phyloP scores from a whole-genome alignment of 192 early-diverging fungal species.

The Coemansia pectinata region DNA sequence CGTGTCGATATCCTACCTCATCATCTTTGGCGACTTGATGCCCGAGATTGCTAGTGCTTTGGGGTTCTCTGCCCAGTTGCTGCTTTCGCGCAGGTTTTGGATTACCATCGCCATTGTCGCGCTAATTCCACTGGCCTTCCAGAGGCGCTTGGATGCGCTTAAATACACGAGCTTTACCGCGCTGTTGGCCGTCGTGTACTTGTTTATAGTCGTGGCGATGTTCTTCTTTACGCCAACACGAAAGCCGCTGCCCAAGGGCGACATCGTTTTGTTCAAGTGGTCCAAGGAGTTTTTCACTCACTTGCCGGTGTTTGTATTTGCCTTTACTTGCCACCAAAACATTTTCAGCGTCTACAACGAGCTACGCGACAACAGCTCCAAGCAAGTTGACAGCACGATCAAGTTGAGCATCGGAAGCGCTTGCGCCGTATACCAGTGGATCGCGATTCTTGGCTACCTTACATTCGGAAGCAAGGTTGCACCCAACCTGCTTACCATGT shows the following conservation, averaged over 20 bases:
- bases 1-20: conserved; percentile 90
- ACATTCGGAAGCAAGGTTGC: conserved; percentile 82
- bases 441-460: conserved; percentile 91
- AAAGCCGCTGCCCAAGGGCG: conserved; percentile 58
- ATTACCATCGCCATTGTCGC: conserved; percentile 74
- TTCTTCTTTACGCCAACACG: conserved; percentile 67
- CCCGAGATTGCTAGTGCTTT: conserved; percentile 62
- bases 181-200: conserved; percentile 81
- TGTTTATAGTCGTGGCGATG: conserved; percentile 81
- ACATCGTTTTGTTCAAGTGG: conserved; percentile 62
- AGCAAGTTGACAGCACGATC: conserved; percentile 70
- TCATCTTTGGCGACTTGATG: conserved; percentile 95
- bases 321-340: conserved; percentile 99
- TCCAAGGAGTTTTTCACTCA: conserved; percentile 67
- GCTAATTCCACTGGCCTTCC: conserved; percentile 78
- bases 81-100: conserved; percentile 78
- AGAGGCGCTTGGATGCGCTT: conserved; percentile 83
- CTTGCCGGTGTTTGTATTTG: conserved; percentile 97
- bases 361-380: conserved; percentile 77
- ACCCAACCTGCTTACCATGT: conserved; percentile 78
- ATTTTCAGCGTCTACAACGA: conserved; percentile 98
- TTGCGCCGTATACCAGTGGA: conserved; percentile 73
- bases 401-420: conserved; percentile 74
- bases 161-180: conserved; percentile 87
- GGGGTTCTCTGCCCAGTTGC: conserved; percentile 28